These are phyloP conservation scores for Cordyceps javanica DNA, from an alignment of 2,329 filamentous ascomycete species.

Conservation along the genomic window DNA sequence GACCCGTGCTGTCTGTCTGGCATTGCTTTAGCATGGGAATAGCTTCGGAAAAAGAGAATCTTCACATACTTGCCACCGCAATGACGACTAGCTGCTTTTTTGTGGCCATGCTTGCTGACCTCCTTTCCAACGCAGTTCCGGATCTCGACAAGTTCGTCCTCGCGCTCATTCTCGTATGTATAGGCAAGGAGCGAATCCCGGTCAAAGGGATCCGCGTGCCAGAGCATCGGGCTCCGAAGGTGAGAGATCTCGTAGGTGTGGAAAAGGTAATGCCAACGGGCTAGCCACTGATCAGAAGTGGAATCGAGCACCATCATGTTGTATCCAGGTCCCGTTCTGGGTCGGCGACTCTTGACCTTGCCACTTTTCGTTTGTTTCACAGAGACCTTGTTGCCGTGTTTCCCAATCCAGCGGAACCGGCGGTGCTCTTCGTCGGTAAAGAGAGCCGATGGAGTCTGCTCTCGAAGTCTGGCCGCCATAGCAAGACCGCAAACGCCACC, in stretches of 20 bases:
- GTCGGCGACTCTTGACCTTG: slow-evolving; percentile 20
- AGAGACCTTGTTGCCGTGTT: slow-evolving; percentile 53
- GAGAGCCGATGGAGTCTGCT: slow-evolving; percentile 68
- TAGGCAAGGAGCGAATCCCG: slow-evolving; percentile 67
- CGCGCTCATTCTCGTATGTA: slow-evolving; percentile 54
- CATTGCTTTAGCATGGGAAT: slow-evolving; percentile 16
- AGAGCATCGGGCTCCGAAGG: slow-evolving; percentile 75
- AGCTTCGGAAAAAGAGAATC: neutral
- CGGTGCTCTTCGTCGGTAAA: slow-evolving; percentile 81
- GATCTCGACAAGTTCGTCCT: slow-evolving; percentile 62
- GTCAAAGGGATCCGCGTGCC: slow-evolving; percentile 71
- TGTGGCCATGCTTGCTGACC: slow-evolving; percentile 72
- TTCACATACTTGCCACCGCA: slow-evolving; percentile 37
- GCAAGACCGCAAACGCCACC: slow-evolving; percentile 71
- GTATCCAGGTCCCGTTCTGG: slow-evolving; percentile 21
- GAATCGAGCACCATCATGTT: slow-evolving; percentile 62
- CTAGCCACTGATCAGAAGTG: slow-evolving; percentile 58
- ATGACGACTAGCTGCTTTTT: slow-evolving; percentile 41
- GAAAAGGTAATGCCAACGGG: slow-evolving; percentile 65
- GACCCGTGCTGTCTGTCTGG: slow-evolving; percentile 37
- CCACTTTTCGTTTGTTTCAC: slow-evolving; percentile 41
- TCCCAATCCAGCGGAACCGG: slow-evolving; percentile 71
- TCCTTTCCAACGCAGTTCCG: slow-evolving; percentile 71
- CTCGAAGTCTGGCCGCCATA: slow-evolving; percentile 63
- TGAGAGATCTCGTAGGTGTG: slow-evolving; percentile 62